A percentile compares a stretch with the other conserved stretches of the same genome.
phyloP scores from a whole-genome alignment of 305 asterid species.

The Fraxinus dipetala region DNA sequence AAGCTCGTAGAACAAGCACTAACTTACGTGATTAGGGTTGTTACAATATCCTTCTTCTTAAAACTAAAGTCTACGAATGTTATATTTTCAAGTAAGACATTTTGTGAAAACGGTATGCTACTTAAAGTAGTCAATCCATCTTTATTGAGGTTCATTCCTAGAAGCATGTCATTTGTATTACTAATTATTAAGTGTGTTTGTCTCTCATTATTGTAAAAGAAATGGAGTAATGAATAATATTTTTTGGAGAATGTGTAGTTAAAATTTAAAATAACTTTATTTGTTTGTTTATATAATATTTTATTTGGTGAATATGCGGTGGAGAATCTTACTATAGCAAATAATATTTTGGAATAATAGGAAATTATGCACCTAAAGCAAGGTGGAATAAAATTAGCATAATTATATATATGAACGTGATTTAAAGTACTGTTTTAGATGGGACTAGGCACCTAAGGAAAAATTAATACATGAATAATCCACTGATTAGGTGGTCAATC shows the following conservation, averaged over 20 bases:
- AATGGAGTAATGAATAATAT: no score
- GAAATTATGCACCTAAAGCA: no score
- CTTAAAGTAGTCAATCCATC: background rate
- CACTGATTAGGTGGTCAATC: slow-evolving; percentile 71
- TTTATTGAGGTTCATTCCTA: background rate
- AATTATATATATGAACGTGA: background rate
- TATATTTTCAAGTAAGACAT: background rate
- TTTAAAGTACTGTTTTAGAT: slow-evolving; percentile 37
- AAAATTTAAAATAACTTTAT: no score
- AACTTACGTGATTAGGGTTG: background rate
- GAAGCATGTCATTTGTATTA: background rate
- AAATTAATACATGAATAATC: slow-evolving; percentile 37
- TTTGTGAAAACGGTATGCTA: background rate
- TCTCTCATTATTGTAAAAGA: no score
- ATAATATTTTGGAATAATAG: no score
- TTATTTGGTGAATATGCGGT: no score
- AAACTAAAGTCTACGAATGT: background rate
- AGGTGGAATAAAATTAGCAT: background rate
- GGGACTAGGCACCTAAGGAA: slow-evolving; percentile 55
- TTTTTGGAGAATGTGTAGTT: no score
- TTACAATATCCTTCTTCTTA: background rate
- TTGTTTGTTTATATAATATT: no score
- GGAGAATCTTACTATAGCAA: no score
- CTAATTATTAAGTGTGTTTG: background rate
- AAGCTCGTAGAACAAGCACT: background rate